Conservation (phyloP, 345 rosid species). For the Salix exigua region DNA sequence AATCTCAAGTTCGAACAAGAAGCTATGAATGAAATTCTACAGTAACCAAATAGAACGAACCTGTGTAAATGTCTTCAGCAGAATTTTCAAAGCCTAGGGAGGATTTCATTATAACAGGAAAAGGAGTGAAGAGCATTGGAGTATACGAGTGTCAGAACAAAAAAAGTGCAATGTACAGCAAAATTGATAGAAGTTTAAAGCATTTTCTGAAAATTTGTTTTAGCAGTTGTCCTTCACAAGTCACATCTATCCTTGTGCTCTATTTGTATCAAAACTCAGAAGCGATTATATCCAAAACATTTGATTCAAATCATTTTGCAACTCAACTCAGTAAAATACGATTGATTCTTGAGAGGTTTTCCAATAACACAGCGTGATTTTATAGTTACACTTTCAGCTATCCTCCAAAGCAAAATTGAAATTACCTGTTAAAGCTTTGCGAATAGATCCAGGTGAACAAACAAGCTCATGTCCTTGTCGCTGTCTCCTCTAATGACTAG, state of each 20-base stretch:
- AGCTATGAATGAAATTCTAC: too few species aligned
- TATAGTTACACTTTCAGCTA: neutral
- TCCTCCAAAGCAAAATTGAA: slow-evolving; percentile 8
- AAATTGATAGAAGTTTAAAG: neutral
- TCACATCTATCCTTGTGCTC: neutral
- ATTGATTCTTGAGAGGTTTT: neutral
- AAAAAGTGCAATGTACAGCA: neutral
- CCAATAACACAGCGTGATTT: neutral
- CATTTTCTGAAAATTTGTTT: neutral
- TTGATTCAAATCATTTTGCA: neutral
- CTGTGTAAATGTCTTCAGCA: too few species aligned
- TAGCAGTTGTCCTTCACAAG: neutral
- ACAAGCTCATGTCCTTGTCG: neutral
- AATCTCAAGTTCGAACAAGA: too few species aligned
- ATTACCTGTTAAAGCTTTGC: neutral
- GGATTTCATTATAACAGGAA: too few species aligned
- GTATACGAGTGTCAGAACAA: neutral
- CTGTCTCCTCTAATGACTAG: neutral
- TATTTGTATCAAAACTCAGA: neutral
- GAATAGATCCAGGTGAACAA: neutral
- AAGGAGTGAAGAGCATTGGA: too few species aligned
- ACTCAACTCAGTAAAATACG: neutral
- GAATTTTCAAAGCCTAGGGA: too few species aligned
- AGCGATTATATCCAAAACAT: too few species aligned
- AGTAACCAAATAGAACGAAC: too few species aligned